A percentile compares a stretch with the other conserved stretches of the same genome.
Evolutionary conservation across 2,329 filamentous ascomycete species (phyloP).

Genomic region (Cryphonectria nitschkei): DNA sequence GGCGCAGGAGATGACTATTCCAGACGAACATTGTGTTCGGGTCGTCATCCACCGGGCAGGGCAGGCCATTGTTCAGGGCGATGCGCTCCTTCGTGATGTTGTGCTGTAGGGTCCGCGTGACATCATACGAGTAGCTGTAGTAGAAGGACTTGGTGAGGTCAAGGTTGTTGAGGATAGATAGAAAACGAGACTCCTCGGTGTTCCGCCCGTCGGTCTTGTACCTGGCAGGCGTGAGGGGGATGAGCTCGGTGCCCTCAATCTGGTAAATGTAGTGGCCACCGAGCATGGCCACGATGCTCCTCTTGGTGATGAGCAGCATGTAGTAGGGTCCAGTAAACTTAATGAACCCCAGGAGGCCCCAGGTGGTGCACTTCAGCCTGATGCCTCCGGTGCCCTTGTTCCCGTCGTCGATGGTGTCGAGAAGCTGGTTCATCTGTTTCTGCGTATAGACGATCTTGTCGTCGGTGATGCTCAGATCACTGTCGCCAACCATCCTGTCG

Average conservation of each 20-base stretch:
- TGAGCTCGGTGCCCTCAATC: slow-evolving; percentile 88
- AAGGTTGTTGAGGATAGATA: slow-evolving; percentile 86
- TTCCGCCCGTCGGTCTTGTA: slow-evolving; percentile 78
- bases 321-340: slow-evolving; percentile 95
- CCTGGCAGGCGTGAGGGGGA: slow-evolving; percentile 79
- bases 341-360: slow-evolving; percentile 94
- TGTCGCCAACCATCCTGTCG: slow-evolving; percentile 78
- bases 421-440: slow-evolving; percentile 88
- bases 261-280: slow-evolving; percentile 96
- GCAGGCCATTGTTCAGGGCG: slow-evolving; percentile 66
- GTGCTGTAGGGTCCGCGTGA: slow-evolving; percentile 87
- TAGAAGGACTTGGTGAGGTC: slow-evolving; percentile 93
- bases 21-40: slow-evolving; percentile 98
- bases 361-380: slow-evolving; percentile 85
- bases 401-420: slow-evolving; percentile 93
- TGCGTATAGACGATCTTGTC: slow-evolving; percentile 95
- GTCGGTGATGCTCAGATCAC: slow-evolving; percentile 84
- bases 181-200: slow-evolving; percentile 85
- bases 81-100: slow-evolving; percentile 84
- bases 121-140: slow-evolving; percentile 97
- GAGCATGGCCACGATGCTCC: slow-evolving; percentile 93
- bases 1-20: slow-evolving; percentile 87
- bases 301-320: slow-evolving; percentile 95
- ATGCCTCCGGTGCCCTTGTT: slow-evolving; percentile 90
- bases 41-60: slow-evolving; percentile 62